A percentile compares a stretch with the other conserved stretches of the same genome.
Conservation (phyloP, 192 early-diverging fungal genomes). For the Dissophora globulifera region DNA sequence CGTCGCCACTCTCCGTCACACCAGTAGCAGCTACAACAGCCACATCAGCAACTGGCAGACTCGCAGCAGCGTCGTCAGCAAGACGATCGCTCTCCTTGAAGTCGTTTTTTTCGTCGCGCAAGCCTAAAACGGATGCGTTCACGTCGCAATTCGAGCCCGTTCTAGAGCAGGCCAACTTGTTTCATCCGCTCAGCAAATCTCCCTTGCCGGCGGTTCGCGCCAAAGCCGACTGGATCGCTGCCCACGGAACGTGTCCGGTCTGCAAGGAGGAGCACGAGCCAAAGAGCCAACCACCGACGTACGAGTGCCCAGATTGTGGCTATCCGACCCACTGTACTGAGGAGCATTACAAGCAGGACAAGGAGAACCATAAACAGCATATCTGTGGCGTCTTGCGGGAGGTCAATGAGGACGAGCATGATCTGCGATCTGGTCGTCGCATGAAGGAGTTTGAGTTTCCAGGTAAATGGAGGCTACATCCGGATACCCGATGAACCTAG, state of each 20-base stretch:
- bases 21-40: too few species aligned
- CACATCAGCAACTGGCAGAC: too few species aligned
- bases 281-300: slow-evolving; percentile 62
- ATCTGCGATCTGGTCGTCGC: slow-evolving; percentile 76
- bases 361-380: slow-evolving; percentile 63
- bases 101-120: slow-evolving; percentile 51
- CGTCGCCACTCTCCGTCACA: neutral
- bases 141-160: slow-evolving; percentile 52
- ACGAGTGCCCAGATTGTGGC: slow-evolving; percentile 82
- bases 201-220: slow-evolving; percentile 75
- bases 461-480: too few species aligned
- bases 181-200: slow-evolving; percentile 76
- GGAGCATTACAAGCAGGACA: slow-evolving; percentile 73
- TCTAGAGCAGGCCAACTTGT: slow-evolving; percentile 66
- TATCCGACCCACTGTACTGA: slow-evolving; percentile 82
- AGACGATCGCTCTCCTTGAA: slow-evolving; percentile 43
- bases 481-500: too few species aligned
- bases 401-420: slow-evolving; percentile 83
- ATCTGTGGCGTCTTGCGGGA: slow-evolving; percentile 71
- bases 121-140: slow-evolving; percentile 33
- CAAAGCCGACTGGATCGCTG: slow-evolving; percentile 68
- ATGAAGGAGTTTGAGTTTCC: slow-evolving; percentile 87
- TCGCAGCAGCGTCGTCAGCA: slow-evolving; percentile 9
- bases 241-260: slow-evolving; percentile 74
- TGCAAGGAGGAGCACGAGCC: slow-evolving; percentile 58